These are phyloP conservation scores for Wallacemonas rigidus DNA, from an alignment of 208 protist species.

Conservation along the genomic window DNA sequence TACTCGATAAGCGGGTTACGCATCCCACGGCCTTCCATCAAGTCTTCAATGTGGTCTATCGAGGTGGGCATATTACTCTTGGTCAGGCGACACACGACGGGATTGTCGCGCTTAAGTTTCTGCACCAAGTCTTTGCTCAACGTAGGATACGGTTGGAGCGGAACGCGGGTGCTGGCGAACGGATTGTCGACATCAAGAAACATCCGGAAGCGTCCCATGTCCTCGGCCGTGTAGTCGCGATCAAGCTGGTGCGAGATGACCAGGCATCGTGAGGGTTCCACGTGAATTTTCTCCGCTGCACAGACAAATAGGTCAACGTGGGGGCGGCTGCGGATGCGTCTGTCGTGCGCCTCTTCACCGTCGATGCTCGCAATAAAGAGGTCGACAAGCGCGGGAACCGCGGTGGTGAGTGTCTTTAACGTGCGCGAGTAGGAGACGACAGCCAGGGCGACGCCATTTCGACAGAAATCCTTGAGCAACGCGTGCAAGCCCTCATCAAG, in stretches of 20 bases:
- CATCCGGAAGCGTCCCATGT: conserved; percentile 80
- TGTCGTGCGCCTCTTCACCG: conserved; percentile 85
- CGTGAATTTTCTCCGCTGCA: conserved; percentile 87
- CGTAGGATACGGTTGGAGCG: conserved; percentile 47
- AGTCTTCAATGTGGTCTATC: conserved; percentile 81
- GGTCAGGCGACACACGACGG: conserved; percentile 64
- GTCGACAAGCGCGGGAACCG: conserved; percentile 54
- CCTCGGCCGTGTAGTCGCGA: conserved; percentile 62
- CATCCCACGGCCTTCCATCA: conserved; percentile 47
- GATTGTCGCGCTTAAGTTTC: conserved; percentile 36
- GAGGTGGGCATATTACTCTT: conserved; percentile 60
- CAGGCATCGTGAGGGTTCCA: conserved; percentile 69
- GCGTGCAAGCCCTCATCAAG: conserved; percentile 61
- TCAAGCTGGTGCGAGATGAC: conserved; percentile 84
- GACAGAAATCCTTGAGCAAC: conserved; percentile 56
- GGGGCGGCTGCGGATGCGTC: conserved; percentile 71
- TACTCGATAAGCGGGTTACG: conserved; percentile 9
- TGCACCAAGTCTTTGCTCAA: conserved; percentile 27
- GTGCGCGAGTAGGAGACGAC: conserved; percentile 85
- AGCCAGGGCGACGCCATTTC: conserved; percentile 64
- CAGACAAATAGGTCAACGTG: conserved; percentile 80
- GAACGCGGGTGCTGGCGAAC: conserved; percentile 68
- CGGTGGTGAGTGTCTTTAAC: conserved; percentile 60
- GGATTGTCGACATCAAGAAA: conserved; percentile 88
- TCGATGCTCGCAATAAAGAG: conserved; percentile 83